These are phyloP conservation scores for Tolypocladium inflatum DNA, from an alignment of 2,329 filamentous ascomycete genomes.

Conservation along the genomic window DNA sequence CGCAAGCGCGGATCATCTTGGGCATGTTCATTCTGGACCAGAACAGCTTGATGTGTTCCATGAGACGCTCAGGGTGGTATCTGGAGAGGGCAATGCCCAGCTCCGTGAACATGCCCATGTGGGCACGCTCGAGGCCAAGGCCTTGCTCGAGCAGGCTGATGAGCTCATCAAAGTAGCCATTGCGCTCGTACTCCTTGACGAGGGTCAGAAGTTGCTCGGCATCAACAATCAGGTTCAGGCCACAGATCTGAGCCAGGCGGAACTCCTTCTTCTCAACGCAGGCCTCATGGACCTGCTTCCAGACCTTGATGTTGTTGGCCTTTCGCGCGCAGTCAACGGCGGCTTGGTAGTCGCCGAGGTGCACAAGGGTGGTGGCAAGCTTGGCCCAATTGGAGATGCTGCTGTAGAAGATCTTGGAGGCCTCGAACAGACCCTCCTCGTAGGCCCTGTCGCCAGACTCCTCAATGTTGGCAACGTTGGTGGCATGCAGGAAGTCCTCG, in stretches of 20 bases:
- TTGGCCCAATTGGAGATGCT: constrained; percentile 99
- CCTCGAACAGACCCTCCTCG: constrained; percentile 85
- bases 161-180: constrained; percentile 97
- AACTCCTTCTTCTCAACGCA: constrained; percentile 98
- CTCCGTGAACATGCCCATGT: constrained; percentile 97
- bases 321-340: constrained; percentile 97
- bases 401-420: constrained; percentile 96
- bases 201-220: constrained; percentile 89
- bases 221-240: constrained; percentile 94
- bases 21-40: constrained; percentile 97
- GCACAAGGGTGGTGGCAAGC: constrained; percentile 93
- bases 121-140: constrained; percentile 80
- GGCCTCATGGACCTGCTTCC: constrained; percentile 96
- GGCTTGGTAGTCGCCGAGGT: constrained; percentile 92
- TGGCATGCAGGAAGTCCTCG: constrained; percentile 87
- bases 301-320: constrained; percentile 98
- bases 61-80: constrained; percentile 90
- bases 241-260: constrained; percentile 95
- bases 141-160: constrained; percentile 91
- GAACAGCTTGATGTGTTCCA: constrained; percentile 98
- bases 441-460: constrained; percentile 98
- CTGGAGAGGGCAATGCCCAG: constrained; percentile 86
- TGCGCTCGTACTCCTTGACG: constrained; percentile 92
- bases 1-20: constrained; percentile 87
- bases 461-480: constrained; percentile 93